Evolutionary conservation across 495 filamentous ascomycete species (phyloP).

Genomic region (Aspergillus taichungensis): DNA sequence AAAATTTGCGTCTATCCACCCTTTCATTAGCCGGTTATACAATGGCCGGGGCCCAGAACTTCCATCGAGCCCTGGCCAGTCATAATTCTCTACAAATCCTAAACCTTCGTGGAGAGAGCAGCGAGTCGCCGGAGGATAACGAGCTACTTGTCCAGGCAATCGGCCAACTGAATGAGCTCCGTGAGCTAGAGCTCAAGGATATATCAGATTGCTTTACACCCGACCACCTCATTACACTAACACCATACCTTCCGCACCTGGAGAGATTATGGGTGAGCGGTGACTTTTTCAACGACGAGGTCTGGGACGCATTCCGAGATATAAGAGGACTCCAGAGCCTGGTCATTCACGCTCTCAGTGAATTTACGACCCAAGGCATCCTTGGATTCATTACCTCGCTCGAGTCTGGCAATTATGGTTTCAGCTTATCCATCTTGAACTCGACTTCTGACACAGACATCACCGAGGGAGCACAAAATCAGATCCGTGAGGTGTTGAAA

Average conservation of each 20-base stretch:
- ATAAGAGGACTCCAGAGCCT: conserved; percentile 36
- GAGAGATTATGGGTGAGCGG: conserved; percentile 49
- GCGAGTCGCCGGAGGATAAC: conserved; percentile 38
- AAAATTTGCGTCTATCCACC: conserved; percentile 37
- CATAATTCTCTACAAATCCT: conserved; percentile 41
- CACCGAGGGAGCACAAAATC: conserved; percentile 21
- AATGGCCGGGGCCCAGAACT: conserved; percentile 32
- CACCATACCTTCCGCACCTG: conserved; percentile 38
- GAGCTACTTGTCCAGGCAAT: conserved; percentile 42
- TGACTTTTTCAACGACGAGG: conserved; percentile 43
- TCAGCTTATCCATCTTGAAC: conserved; percentile 32
- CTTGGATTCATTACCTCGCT: conserved; percentile 38
- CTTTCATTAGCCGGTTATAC: conserved; percentile 42
- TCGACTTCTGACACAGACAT: conserved; percentile 23
- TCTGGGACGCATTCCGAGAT: conserved; percentile 35
- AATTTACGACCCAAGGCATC: conserved; percentile 38
- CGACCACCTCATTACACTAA: conserved; percentile 41
- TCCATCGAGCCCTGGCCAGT: conserved; percentile 43
- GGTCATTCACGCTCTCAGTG: conserved; percentile 35
- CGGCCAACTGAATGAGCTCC: conserved; percentile 35
- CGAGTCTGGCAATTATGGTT: conserved; percentile 21
- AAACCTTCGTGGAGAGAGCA: conserved; percentile 40
- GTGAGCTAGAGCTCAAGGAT: conserved; percentile 41
- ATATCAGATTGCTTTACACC: conserved; percentile 47
- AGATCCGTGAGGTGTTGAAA: conserved; percentile 28